phyloP scores from a whole-genome alignment of 2,329 filamentous ascomycete species.

The Colletotrichum melonis region DNA sequence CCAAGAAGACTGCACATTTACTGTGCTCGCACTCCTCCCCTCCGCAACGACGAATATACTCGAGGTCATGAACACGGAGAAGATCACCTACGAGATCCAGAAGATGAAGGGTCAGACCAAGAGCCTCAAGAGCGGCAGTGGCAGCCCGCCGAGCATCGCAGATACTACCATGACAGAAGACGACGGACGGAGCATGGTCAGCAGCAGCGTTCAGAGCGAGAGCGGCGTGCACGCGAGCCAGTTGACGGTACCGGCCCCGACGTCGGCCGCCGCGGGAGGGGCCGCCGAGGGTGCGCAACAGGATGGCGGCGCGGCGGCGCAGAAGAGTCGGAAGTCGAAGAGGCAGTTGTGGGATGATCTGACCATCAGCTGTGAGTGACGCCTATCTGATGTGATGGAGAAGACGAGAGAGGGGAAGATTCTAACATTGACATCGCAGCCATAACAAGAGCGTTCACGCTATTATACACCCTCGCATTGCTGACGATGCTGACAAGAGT shows the following conservation, averaged over 20 bases:
- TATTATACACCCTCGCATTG: conserved; percentile 90
- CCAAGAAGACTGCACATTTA: conserved; percentile 98
- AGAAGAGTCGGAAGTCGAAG: conserved; percentile 80
- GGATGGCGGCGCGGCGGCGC: conserved; percentile 42
- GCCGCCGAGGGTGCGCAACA: conserved; percentile 39
- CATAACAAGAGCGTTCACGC: conserved; percentile 88
- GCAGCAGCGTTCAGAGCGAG: conserved; percentile 79
- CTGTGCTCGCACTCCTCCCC: conserved; percentile 93
- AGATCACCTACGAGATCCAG: conserved; percentile 92
- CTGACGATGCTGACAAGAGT: conserved; percentile 93
- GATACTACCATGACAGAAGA: conserved; percentile 85
- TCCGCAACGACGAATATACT: conserved; percentile 92
- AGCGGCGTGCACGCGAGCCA: conserved; percentile 88
- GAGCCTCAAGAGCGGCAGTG: conserved; percentile 61
- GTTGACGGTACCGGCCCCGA: conserved; percentile 66
- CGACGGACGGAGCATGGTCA: conserved; percentile 77
- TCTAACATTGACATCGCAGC: conserved; percentile 60
- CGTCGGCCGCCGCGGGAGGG: conserved; percentile 46
- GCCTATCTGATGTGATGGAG: background rate
- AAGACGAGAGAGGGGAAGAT: background rate
- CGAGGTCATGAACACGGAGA: conserved; percentile 88
- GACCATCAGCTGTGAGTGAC: conserved; percentile 86
- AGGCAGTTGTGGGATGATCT: conserved; percentile 97
- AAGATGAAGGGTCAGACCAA: conserved; percentile 76
- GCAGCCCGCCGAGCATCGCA: conserved; percentile 70